Base-by-base conservation (phyloP, 345 rosid genomes). In the Citropsis articulata region DNA sequence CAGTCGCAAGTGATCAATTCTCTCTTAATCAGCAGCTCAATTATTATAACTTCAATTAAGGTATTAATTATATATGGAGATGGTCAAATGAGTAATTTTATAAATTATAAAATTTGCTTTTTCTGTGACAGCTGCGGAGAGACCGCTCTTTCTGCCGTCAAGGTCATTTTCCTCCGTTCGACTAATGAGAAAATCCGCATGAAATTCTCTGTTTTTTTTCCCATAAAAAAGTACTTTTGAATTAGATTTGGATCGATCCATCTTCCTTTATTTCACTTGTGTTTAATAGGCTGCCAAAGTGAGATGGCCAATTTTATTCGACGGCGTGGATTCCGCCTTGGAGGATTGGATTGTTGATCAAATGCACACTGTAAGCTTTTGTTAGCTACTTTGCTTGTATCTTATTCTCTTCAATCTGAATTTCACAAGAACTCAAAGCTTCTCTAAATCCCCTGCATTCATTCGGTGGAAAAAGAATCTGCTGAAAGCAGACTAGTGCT, bases 101-200 rank as follows among this genome's bases (percentile, higher is more conserved):
- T 0, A 42, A 42, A 42, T 42, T 42, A 42, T 42, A 42, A 42
- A 9, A 42, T 42, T 42, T n/a, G n/a, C n/a, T n/a, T n/a, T n/a
- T n/a, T n/a, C 80, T 95, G 98, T 75, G 97, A 93, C 78, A 92
- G 97, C 76, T 95, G 97, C 71, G 98, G 94, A 35, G 99, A 93
- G 81, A 95, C 94, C 88, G 89, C 98, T 36, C 89, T 93, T 65
- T 95, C 99, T 65, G 98, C 96, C 72, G 90, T 95, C 81, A 95
- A 92, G 98, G 99, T 90, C 50, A 45, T 45, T 45, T 13, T 18
- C 50, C 18, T 13, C 31, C 12, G 50, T 13, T 45, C 13, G 5
- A 13, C 50, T 45, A 45, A 45, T 45, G 50, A 45, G 50, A 45
- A 45, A 45, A 45, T 3, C 50, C 1, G 4, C 50, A 18, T 45